Percentiles rank a stretch among this genome's conserved stretches.
phyloP scores from a whole-genome alignment of 2,329 filamentous ascomycete species.

The Ascosphaera aggregata region DNA sequence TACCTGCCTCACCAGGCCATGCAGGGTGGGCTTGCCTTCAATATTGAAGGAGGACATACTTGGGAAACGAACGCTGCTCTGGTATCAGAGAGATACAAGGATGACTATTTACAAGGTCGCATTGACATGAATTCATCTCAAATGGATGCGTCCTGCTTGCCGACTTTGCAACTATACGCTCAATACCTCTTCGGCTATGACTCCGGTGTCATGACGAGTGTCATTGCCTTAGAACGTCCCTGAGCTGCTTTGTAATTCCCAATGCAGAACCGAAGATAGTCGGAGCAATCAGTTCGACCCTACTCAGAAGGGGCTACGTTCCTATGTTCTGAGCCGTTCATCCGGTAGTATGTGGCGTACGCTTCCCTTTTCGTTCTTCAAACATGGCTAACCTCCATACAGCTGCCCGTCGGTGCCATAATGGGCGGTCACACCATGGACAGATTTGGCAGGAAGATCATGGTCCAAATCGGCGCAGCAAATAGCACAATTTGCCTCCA shows the following conservation, averaged over 20 bases:
- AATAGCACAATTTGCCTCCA: constrained; percentile 34
- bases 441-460: constrained; percentile 32
- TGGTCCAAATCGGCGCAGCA: constrained; percentile 34
- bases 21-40: no score
- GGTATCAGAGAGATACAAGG: no score
- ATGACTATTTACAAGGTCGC: no score
- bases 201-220: constrained; percentile 23
- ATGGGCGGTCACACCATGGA: constrained; percentile 38
- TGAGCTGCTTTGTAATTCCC: constrained; percentile 31
- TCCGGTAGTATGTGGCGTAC: no score
- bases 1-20: no score
- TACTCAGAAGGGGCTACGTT: constrained; percentile 33
- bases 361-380: no score
- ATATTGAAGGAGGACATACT: no score
- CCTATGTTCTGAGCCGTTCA: no score
- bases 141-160: constrained; percentile 17
- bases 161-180: constrained; percentile 20
- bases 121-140: no score
- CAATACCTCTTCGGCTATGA: constrained; percentile 27
- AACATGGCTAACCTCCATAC: no score
- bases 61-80: no score
- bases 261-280: constrained; percentile 28
- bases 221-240: constrained; percentile 33
- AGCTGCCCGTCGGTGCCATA: constrained; percentile 27
- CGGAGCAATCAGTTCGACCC: constrained; percentile 40